Conservation (phyloP, 2,329 filamentous ascomycete genomes). For the Aureobasidium sp. region DNA sequence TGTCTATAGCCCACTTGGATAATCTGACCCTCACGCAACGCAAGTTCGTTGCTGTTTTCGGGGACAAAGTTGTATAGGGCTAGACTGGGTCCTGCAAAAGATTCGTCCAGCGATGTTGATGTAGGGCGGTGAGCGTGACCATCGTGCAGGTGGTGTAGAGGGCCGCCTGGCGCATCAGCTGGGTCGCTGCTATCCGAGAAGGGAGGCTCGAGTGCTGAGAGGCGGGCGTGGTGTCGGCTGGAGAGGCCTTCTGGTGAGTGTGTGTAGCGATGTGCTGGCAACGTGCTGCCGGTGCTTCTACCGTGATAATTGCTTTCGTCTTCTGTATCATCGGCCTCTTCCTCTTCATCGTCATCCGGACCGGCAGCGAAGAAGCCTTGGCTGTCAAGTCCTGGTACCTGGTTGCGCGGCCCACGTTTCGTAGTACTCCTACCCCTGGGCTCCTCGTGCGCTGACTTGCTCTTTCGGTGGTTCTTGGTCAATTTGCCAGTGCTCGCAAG, state of each 20-base stretch:
- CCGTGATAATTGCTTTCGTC: not conserved
- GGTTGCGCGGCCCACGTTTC: slow-evolving; percentile 11
- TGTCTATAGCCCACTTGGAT: slow-evolving; percentile 95
- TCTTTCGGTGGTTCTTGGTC: slow-evolving; percentile 28
- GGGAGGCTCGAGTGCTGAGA: slow-evolving; percentile 11
- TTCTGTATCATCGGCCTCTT: not conserved
- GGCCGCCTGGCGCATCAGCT: slow-evolving; percentile 8
- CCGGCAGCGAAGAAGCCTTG: slow-evolving; percentile 13
- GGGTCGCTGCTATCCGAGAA: slow-evolving; percentile 16
- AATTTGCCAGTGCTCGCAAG: slow-evolving; percentile 14
- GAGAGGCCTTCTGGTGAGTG: slow-evolving; percentile 17
- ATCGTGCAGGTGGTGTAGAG: slow-evolving; percentile 11
- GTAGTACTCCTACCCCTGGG: slow-evolving; percentile 40
- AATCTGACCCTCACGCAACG: slow-evolving; percentile 86
- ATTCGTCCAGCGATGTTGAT: slow-evolving; percentile 70
- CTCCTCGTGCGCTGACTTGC: slow-evolving; percentile 68
- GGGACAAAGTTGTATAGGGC: slow-evolving; percentile 91
- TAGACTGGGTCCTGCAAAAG: slow-evolving; percentile 95
- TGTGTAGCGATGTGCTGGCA: slow-evolving; percentile 35
- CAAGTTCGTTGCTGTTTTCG: slow-evolving; percentile 94
- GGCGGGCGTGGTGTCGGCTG: not conserved
- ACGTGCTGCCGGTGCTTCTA: slow-evolving; percentile 15
- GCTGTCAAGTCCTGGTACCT: slow-evolving; percentile 12
- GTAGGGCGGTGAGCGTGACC: slow-evolving; percentile 17
- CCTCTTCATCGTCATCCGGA: slow-evolving; percentile 1